A percentile compares a stretch with the other conserved stretches of the same genome.
Evolutionary conservation across 83 land plant species (phyloP).

Genomic region (Thuja plicata): DNA sequence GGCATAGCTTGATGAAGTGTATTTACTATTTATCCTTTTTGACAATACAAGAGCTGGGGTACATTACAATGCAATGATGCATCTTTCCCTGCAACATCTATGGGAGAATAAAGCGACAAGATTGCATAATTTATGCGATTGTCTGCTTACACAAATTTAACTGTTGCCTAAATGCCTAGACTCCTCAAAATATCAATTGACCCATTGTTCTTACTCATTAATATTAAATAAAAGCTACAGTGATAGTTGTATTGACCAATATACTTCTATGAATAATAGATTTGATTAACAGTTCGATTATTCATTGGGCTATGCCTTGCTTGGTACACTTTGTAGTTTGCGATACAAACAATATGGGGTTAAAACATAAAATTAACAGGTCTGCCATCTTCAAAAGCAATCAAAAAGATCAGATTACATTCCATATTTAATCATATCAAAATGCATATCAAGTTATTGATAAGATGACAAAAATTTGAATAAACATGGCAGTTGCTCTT

Average conservation of each 20-base stretch:
- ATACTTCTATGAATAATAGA: not conserved
- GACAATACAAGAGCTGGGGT: not conserved
- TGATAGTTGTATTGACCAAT: not conserved
- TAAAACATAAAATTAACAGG: not conserved
- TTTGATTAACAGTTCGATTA: not conserved
- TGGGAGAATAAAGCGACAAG: not conserved
- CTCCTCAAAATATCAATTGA: not conserved
- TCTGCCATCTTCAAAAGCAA: not conserved
- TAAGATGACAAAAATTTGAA: not conserved
- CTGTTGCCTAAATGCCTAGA: not conserved
- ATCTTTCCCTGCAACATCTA: not conserved
- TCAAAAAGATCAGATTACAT: not conserved
- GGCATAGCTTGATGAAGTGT: not conserved
- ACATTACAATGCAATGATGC: not conserved
- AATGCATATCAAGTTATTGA: not conserved
- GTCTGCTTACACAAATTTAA: not conserved
- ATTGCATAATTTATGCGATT: not conserved
- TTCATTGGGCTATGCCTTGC: not conserved
- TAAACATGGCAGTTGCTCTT: not conserved
- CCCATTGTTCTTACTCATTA: not conserved
- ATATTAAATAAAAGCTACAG: not conserved
- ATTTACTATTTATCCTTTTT: not conserved
- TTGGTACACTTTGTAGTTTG: not conserved
- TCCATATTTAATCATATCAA: not conserved
- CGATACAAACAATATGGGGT: not conserved